Base-by-base conservation (phyloP, 192 early-diverging fungal genomes). In the Geranomyces variabilis region DNA sequence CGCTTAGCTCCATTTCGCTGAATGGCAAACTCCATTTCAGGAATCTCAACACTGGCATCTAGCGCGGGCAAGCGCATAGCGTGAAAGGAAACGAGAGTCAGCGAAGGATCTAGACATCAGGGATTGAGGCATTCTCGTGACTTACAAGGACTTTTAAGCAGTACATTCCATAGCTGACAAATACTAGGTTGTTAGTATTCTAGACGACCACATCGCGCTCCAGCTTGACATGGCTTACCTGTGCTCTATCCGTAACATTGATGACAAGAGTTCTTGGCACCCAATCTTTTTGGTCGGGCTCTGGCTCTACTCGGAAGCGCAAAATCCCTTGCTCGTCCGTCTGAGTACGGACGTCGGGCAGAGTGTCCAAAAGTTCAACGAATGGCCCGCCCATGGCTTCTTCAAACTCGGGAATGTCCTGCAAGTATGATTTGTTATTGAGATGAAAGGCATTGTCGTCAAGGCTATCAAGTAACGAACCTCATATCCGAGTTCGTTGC, bases 1-100 rank as follows among this genome's bases (percentile, higher is more conserved):
- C 53, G 44, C 51, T 72, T 72, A 17, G 48, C 48, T 0, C 70
- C 70, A 33, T 72, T 72, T 49, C 61, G 41, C 33, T 72, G 70
- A 46, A 72, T 72, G 14, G 70, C 70, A 72, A 72, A 72, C 70
- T 72, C 70, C 62, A 72, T 49, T 53, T 72, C 70, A 6, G 70
- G 70, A 49, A 72, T 45, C 29, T 72, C 61, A 7, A 72, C 15
- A 13, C 61, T 28, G 6, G 46, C 70, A 53, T 63, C 63, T 64
- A 45, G 17, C 3, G 36, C 36, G 36, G 36, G 36, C 3, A 41
- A 41, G 36, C n/a, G n/a, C 36, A 41, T 7, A 10, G 36, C 10
- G 36, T 41, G 36, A 10, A 41, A 7, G 36, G 36, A 10, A 41
- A 41, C 10, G 10, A 41, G 36, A n/a, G n/a, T n/a, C n/a, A n/a